Evolutionary conservation across 2,329 filamentous ascomycete species (phyloP).

Genomic region (Ophiostoma triangulosporum): DNA sequence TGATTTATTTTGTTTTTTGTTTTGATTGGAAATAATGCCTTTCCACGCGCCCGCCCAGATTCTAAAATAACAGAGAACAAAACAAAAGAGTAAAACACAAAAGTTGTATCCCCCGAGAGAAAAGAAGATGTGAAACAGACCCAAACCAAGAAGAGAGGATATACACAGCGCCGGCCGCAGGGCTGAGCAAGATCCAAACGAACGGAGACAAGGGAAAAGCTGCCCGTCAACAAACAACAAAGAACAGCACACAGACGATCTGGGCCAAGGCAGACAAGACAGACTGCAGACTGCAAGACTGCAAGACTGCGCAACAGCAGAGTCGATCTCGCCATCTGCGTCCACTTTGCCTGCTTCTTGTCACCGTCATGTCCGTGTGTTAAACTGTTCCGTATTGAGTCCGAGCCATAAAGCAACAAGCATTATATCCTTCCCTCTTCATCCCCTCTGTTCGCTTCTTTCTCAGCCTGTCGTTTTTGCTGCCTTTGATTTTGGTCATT

Average conservation of each 20-base stretch:
- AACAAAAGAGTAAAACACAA: constrained; percentile 3
- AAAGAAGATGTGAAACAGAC: not conserved
- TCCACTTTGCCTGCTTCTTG: not conserved
- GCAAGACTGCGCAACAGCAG: not conserved
- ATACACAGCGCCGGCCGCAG: not conserved
- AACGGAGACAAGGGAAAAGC: not conserved
- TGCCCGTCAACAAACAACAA: not conserved
- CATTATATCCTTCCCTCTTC: constrained; percentile 2
- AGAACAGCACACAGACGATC: not conserved
- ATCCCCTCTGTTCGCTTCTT: constrained; percentile 4
- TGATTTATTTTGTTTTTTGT: constrained; percentile 1
- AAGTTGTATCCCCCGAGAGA: not conserved
- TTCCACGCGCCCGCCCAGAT: constrained; percentile 5
- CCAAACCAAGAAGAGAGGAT: not conserved
- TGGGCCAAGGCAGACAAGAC: not conserved
- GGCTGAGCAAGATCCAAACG: not conserved
- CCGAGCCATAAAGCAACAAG: constrained; percentile 3
- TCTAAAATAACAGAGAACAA: constrained; percentile 4
- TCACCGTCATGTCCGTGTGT: not conserved
- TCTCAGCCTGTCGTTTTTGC: constrained; percentile 1
- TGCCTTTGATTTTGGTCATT: constrained; percentile 4
- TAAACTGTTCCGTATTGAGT: constrained; percentile 7
- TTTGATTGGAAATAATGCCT: not conserved
- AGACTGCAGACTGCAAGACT: not conserved
- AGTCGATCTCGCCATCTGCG: not conserved